A percentile compares a stretch with the other conserved stretches of the same genome.
Evolutionary conservation across 2,329 filamentous ascomycete genomes (phyloP).

Genomic region (Calonectria ilicicola): DNA sequence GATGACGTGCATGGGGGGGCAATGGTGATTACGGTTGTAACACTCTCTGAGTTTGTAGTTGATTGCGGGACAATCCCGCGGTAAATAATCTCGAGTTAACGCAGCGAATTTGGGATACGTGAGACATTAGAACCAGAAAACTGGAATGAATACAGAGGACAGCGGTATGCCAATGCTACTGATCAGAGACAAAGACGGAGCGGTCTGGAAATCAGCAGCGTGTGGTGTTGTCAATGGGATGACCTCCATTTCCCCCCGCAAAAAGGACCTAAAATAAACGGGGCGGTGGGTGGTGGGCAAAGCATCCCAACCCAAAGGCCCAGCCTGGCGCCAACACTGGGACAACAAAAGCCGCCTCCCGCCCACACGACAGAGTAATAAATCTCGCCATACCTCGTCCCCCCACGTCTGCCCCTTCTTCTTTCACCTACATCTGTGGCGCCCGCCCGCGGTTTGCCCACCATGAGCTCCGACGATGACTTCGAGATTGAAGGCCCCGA

Average conservation of each 20-base stretch:
- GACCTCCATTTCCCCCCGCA: slow-evolving; percentile 32
- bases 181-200: not conserved
- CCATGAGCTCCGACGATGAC: slow-evolving; percentile 72
- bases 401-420: slow-evolving; percentile 33
- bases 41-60: slow-evolving; percentile 4
- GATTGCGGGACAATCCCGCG: slow-evolving; percentile 1
- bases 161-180: not conserved
- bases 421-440: slow-evolving; percentile 24
- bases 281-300: slow-evolving; percentile 42
- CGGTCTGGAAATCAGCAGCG: slow-evolving; percentile 16
- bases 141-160: not conserved
- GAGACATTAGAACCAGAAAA: not conserved
- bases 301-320: slow-evolving; percentile 30
- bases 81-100: not conserved
- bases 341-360: slow-evolving; percentile 34
- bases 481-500: slow-evolving; percentile 66
- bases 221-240: slow-evolving; percentile 29
- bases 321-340: slow-evolving; percentile 34
- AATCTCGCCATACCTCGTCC: slow-evolving; percentile 29
- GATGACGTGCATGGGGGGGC: slow-evolving; percentile 17
- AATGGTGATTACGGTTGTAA: not conserved
- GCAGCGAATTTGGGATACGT: not conserved
- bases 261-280: slow-evolving; percentile 41
- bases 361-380: slow-evolving; percentile 31
- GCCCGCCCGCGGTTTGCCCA: slow-evolving; percentile 22